Conservation (phyloP, 495 filamentous ascomycete species). For the Melanomma pulvis-pyrius region DNA sequence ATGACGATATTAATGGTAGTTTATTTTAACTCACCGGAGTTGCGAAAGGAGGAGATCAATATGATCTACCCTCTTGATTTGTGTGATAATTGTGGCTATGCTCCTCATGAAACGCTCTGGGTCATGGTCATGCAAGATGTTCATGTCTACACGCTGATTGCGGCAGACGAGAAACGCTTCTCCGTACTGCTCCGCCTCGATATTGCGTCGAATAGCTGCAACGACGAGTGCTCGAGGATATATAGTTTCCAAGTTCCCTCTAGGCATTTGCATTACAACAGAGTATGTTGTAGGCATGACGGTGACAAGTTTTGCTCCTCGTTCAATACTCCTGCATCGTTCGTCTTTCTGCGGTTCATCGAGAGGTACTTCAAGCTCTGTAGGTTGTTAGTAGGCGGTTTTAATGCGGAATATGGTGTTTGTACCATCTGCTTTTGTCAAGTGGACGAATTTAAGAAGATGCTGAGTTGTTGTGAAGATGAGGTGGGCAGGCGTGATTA, state of each 20-base stretch:
- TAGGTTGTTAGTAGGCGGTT: constrained; percentile 37
- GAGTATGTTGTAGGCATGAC: constrained; percentile 86
- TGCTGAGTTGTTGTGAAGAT: constrained; percentile 91
- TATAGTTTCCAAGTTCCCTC: constrained; percentile 94
- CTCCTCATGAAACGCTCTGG: constrained; percentile 79
- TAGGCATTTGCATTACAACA: constrained; percentile 86
- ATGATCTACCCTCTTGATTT: constrained; percentile 79
- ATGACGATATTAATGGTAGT: background rate
- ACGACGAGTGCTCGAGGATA: constrained; percentile 90
- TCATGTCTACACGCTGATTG: constrained; percentile 94
- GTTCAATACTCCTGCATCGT: constrained; percentile 87
- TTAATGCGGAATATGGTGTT: constrained; percentile 11
- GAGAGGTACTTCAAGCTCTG: constrained; percentile 76
- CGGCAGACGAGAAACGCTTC: constrained; percentile 84
- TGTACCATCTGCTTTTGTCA: constrained; percentile 67
- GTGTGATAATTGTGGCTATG: constrained; percentile 77
- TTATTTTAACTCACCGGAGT: constrained; percentile 63
- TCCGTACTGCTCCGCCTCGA: constrained; percentile 77
- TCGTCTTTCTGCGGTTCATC: constrained; percentile 93
- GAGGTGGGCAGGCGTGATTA: constrained; percentile 78
- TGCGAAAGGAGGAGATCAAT: constrained; percentile 93
- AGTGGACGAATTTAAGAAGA: constrained; percentile 88
- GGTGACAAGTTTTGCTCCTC: constrained; percentile 82
- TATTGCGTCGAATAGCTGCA: constrained; percentile 78
- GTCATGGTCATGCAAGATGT: constrained; percentile 92